Base-by-base conservation (phyloP, 495 filamentous ascomycete species). In the Hypoxylon fragiforme region DNA sequence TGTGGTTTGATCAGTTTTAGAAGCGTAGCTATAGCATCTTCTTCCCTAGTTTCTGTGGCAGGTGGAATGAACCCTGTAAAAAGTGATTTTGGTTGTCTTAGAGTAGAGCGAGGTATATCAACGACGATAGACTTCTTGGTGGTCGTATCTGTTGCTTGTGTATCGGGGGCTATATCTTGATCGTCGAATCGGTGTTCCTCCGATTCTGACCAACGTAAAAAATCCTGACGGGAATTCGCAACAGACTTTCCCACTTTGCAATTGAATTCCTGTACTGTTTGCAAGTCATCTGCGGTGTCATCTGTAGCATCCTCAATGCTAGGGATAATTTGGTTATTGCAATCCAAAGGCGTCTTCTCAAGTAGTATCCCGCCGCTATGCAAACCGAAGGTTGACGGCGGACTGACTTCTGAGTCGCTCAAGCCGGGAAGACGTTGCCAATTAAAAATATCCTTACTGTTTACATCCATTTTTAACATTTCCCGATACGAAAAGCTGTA, bases 21-120 rank as follows among this genome's bases (percentile, higher is more conserved):
- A 36, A 76, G 54, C 1, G 37, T 44, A 2, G 42, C 9, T 19
- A 77, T 12, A 1, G 71, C 74, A 7, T 52, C 35, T 5, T 22
- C 31, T 46, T 76, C 73, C n/a, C 13, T 30, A 16, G 32, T 32
- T 9, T 51, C 44, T 1, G 63, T 60, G 7, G 56, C 34, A 14
- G 66, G 64, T 0, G 58, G 53, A 16, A 52, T 42, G 15, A 63
- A 65, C 0, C 53, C 53, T 14, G 50, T 12, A 18, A 56, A 64
- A 28, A 49, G 15, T 9, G 66, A 69, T n/a, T 14, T 44, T 3
- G 66, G 58, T 18, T 67, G 42, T 0, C 42, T 56, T 1, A 69
- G 53, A 13, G 66, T 69, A 6, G 66, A 67, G 12, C 22, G 24
- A 9, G 66, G 66, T 22, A 69, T 32, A 14, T 57, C 57, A 18